phyloP scores from a whole-genome alignment of 2,329 filamentous ascomycete species.

The Huntiella bhutanensis region DNA sequence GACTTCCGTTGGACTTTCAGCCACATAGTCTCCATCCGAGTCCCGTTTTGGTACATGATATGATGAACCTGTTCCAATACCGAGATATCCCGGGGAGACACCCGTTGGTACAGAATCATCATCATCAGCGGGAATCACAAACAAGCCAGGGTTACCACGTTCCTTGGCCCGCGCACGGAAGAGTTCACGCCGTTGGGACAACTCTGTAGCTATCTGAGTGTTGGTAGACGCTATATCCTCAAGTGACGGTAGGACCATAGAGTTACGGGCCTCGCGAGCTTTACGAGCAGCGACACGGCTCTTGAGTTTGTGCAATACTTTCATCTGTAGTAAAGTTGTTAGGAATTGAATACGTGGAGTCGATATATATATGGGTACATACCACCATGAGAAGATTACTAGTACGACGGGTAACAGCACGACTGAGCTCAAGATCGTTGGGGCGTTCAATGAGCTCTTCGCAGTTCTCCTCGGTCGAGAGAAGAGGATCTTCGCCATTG shows the following conservation, averaged over 20 bases:
- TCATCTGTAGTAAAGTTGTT: constrained; percentile 39
- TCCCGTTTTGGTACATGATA: constrained; percentile 23
- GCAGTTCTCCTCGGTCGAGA: constrained; percentile 74
- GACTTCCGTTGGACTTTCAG: constrained; percentile 63
- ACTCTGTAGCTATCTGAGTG: constrained; percentile 2
- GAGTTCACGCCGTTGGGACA: constrained; percentile 4
- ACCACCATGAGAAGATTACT: constrained; percentile 69
- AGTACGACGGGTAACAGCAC: constrained; percentile 81
- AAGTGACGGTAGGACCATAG: background rate
- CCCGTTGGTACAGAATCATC: background rate
- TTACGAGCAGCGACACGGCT: constrained; percentile 31
- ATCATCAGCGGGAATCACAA: background rate
- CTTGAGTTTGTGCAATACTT: constrained; percentile 82
- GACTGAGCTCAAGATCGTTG: constrained; percentile 76
- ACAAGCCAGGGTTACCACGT: constrained; percentile 18
- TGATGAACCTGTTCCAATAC: constrained; percentile 46
- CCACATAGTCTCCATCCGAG: constrained; percentile 20
- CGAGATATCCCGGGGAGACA: constrained; percentile 41
- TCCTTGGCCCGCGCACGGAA: background rate
- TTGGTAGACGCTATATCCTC: constrained; percentile 9
- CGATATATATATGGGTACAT: constrained; percentile 16
- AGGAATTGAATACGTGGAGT: background rate
- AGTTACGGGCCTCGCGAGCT: constrained; percentile 1
- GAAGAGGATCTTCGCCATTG: constrained; percentile 53
- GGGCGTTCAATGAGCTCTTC: constrained; percentile 61